Conservation (phyloP, 2,329 filamentous ascomycete genomes). For the Penicillium digitatum region DNA sequence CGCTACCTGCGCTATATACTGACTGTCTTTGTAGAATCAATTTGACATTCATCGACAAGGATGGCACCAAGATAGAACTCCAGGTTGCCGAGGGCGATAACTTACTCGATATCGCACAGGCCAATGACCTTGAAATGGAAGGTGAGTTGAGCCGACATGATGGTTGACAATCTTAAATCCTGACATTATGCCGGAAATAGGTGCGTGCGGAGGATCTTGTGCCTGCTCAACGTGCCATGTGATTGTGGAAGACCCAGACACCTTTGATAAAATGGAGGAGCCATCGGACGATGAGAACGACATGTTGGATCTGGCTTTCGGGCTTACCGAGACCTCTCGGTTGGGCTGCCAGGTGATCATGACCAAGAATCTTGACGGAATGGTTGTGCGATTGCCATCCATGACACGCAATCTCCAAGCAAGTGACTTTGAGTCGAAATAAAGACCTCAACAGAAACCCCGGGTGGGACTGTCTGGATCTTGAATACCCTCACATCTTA, state of each 20-base stretch:
- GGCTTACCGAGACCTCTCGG: slow-evolving; percentile 77
- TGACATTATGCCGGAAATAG: slow-evolving; percentile 32
- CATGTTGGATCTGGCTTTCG: slow-evolving; percentile 88
- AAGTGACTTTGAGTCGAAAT: slow-evolving; percentile 69
- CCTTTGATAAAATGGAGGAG: slow-evolving; percentile 74
- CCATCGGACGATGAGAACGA: slow-evolving; percentile 80
- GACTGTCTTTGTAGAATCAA: slow-evolving; percentile 58
- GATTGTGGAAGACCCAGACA: slow-evolving; percentile 68
- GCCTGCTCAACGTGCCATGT: slow-evolving; percentile 92
- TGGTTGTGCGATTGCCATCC: slow-evolving; percentile 77
- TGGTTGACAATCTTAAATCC: not conserved
- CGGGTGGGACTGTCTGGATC: not conserved
- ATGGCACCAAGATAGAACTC: slow-evolving; percentile 69
- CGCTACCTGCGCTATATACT: slow-evolving; percentile 3
- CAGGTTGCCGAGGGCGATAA: slow-evolving; percentile 85
- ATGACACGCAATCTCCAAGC: slow-evolving; percentile 97
- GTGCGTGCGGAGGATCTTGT: slow-evolving; percentile 90
- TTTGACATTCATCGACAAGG: slow-evolving; percentile 92
- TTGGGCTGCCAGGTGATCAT: slow-evolving; percentile 89
- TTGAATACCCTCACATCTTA: not conserved
- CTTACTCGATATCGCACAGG: slow-evolving; percentile 89
- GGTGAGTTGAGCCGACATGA: slow-evolving; percentile 45
- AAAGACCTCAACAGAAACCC: slow-evolving; percentile 20
- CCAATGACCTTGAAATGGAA: slow-evolving; percentile 96
- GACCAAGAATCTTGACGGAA: slow-evolving; percentile 81